These are phyloP conservation scores for Pseudonitzschia multiseries DNA, from an alignment of 108 stramenopile genomes.

Conservation along the genomic window DNA sequence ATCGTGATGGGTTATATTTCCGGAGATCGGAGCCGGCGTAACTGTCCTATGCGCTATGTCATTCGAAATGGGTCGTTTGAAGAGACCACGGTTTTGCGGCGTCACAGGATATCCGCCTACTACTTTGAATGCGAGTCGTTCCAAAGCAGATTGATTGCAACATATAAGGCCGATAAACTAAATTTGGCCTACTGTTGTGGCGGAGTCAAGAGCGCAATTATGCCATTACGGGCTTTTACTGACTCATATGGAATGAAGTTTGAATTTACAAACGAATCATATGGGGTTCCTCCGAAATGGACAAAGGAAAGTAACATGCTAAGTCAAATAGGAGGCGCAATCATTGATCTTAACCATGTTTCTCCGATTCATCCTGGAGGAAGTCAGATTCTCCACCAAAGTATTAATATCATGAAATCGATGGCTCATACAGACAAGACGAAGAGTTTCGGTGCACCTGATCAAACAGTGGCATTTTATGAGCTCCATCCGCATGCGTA, in stretches of 20 bases:
- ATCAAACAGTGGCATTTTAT: constrained; percentile 23
- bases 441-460: constrained; percentile 13
- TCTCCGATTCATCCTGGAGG: constrained; percentile 33
- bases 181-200: constrained; percentile 40
- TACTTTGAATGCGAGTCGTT: constrained; percentile 31
- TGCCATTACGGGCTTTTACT: constrained; percentile 23
- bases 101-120: constrained; percentile 22
- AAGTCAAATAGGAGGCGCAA: constrained; percentile 30
- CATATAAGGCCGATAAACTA: constrained; percentile 19
- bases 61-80: constrained; percentile 37
- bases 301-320: constrained; percentile 1
- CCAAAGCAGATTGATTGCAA: constrained; percentile 19
- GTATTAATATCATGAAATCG: constrained; percentile 1
- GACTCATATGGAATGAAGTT: constrained; percentile 8
- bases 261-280: constrained; percentile 31
- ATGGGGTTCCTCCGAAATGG: constrained; percentile 15
- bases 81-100: constrained; percentile 31
- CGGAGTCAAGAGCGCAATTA: constrained; percentile 28
- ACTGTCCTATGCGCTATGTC: constrained; percentile 38
- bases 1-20: constrained; percentile 40
- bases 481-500: constrained; percentile 36
- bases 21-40: constrained; percentile 31
- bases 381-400: constrained; percentile 30
- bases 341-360: constrained; percentile 33
- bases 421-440: not conserved